Conservation (phyloP, 768 basidiomycete species). For the Boletus sp. region DNA sequence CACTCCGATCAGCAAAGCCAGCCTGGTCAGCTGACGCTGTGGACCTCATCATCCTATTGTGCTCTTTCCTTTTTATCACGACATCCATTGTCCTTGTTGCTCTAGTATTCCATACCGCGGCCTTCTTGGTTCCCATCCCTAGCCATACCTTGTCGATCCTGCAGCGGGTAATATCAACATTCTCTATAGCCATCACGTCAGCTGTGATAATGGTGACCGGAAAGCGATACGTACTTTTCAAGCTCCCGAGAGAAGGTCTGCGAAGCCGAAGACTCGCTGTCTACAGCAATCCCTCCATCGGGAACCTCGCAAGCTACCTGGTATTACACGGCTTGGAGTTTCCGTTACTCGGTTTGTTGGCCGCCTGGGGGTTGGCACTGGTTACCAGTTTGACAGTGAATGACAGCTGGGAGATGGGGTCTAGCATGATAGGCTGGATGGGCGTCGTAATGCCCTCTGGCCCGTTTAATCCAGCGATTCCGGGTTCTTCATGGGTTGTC, state of each 20-base stretch:
- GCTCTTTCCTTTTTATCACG: conserved; percentile 2
- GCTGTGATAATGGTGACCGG: conserved; percentile 13
- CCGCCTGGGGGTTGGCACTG: conserved; percentile 14
- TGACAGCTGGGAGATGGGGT: conserved; percentile 1
- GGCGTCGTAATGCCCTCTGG: neutral
- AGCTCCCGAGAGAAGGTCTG: conserved; percentile 5
- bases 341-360: conserved; percentile 8
- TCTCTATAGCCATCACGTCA: conserved; percentile 11
- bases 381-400: conserved; percentile 11
- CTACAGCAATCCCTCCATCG: conserved; percentile 10
- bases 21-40: neutral
- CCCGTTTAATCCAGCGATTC: neutral
- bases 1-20: neutral
- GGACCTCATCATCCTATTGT: conserved; percentile 4
- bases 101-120: neutral
- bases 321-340: conserved; percentile 2
- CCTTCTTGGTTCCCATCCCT: rapidly evolving
- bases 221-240: conserved; percentile 15
- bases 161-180: conserved; percentile 9
- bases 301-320: conserved; percentile 6
- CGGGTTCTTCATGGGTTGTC: neutral
- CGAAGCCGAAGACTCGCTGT: conserved; percentile 9
- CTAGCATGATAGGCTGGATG: rapidly evolving
- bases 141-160: neutral
- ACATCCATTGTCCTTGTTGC: conserved; percentile 1